Percentiles rank a stretch among this genome's conserved stretches.
Conservation (phyloP, 2,329 filamentous ascomycete species). For the Penicillium sp. region DNA sequence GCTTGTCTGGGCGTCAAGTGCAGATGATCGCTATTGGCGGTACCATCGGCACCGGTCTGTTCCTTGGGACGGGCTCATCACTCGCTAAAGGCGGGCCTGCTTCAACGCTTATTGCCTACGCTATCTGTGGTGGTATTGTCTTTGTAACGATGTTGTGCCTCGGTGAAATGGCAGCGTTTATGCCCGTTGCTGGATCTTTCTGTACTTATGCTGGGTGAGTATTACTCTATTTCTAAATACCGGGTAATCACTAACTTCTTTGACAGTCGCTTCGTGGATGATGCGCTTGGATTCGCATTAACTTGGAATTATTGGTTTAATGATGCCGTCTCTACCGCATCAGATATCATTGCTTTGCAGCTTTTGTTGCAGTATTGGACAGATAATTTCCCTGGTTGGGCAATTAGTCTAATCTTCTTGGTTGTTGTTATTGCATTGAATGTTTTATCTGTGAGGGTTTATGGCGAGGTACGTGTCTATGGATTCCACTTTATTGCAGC, state of each 20-base stretch:
- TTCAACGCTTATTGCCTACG: constrained; percentile 57
- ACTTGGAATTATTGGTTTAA: constrained; percentile 61
- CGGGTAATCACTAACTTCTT: constrained; percentile 2
- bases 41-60: constrained; percentile 55
- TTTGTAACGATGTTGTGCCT: constrained; percentile 59
- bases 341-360: constrained; percentile 60
- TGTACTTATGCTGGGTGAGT: constrained; percentile 54
- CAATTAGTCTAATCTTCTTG: constrained; percentile 61
- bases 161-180: constrained; percentile 60
- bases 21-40: constrained; percentile 62
- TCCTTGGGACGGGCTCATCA: constrained; percentile 61
- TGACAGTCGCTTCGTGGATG: constrained; percentile 43
- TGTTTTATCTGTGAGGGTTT: constrained; percentile 52
- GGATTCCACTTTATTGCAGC: neutral
- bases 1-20: constrained; percentile 60
- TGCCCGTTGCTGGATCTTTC: constrained; percentile 55
- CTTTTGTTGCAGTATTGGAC: constrained; percentile 62
- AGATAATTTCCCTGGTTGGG: constrained; percentile 62
- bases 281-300: constrained; percentile 44
- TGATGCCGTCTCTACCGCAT: constrained; percentile 59
- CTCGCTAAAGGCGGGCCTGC: constrained; percentile 60
- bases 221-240: neutral
- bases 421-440: constrained; percentile 54
- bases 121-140: constrained; percentile 57
- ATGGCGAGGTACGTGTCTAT: constrained; percentile 48